Conservation (phyloP, 495 filamentous ascomycete genomes). For the Neurospora hispaniola region DNA sequence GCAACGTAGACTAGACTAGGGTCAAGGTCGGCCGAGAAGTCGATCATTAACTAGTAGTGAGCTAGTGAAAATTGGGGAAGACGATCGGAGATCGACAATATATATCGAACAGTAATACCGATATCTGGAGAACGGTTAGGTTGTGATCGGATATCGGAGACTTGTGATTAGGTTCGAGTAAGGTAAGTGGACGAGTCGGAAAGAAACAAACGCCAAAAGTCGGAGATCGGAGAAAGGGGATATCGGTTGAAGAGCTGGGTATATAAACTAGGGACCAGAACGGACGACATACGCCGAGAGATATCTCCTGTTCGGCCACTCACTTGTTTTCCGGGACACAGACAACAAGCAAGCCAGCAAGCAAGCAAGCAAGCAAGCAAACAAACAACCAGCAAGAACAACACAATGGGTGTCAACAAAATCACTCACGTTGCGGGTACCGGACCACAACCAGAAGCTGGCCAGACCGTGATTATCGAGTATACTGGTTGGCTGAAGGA, state of each 20-base stretch:
- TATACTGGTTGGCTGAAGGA: conserved; percentile 80
- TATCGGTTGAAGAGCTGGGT: not conserved
- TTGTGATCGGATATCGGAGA: not conserved
- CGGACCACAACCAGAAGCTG: conserved; percentile 43
- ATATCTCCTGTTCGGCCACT: not conserved
- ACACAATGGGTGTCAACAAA: conserved; percentile 42
- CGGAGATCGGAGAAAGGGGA: not conserved
- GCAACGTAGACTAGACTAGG: not conserved
- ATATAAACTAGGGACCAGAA: not conserved
- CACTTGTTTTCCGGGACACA: not conserved
- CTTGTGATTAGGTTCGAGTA: not conserved
- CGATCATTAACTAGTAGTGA: not conserved
- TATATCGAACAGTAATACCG: not conserved
- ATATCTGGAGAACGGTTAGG: not conserved
- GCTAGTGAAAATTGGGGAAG: not conserved
- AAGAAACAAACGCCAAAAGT: not conserved
- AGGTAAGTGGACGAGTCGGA: not conserved
- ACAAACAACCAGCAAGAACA: not conserved
- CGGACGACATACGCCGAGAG: not conserved
- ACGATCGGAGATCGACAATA: not conserved
- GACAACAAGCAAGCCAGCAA: not conserved
- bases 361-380: not conserved
- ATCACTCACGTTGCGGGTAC: conserved; percentile 31
- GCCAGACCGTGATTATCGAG: conserved; percentile 65
- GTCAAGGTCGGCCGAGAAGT: not conserved